A percentile compares a stretch with the other conserved stretches of the same genome.
phyloP scores from a whole-genome alignment of 1,284 basidiomycete genomes.

The Austroboletus novae-zelandiae region DNA sequence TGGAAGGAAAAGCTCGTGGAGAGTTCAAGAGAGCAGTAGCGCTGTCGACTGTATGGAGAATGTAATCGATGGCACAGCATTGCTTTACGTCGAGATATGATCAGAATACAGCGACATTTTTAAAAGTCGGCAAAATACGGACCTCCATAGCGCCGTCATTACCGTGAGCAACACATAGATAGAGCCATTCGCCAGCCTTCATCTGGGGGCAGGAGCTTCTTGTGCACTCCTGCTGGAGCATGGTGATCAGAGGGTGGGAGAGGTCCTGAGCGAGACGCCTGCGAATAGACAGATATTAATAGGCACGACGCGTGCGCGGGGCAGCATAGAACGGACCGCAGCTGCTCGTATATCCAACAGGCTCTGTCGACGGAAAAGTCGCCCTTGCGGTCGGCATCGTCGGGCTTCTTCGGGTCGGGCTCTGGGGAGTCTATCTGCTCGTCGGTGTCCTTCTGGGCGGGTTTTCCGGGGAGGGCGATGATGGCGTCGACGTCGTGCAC shows the following conservation, averaged over 20 bases:
- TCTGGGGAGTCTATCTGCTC: constrained; percentile 42
- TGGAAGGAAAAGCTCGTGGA: constrained; percentile 86
- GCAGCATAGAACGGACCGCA: constrained; percentile 57
- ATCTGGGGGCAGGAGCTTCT: constrained; percentile 88
- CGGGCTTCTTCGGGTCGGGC: constrained; percentile 37
- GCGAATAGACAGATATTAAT: constrained; percentile 2
- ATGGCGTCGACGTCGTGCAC: constrained; percentile 87
- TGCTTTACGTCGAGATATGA: constrained; percentile 44
- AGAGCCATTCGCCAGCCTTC: constrained; percentile 97
- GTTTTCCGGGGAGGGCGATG: constrained; percentile 65
- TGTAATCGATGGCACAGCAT: constrained; percentile 98
- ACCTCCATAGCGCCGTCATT: constrained; percentile 78
- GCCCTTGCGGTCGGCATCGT: constrained; percentile 42
- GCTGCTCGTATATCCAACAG: constrained; percentile 95
- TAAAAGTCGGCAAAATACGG: constrained; percentile 15
- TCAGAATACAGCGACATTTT: constrained; percentile 8
- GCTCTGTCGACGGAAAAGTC: constrained; percentile 69
- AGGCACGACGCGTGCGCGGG: neutral
- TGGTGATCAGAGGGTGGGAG: constrained; percentile 84
- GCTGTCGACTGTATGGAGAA: constrained; percentile 91
- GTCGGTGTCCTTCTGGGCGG: constrained; percentile 32
- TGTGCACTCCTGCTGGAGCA: constrained; percentile 83
- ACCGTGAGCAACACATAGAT: constrained; percentile 92
- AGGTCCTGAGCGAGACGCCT: constrained; percentile 93
- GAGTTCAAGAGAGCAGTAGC: constrained; percentile 93